Evolutionary conservation across 1,284 basidiomycete species (phyloP), one percentile per base, ranked within the genome.

Genomic region (Moniliophthora roreri): DNA sequence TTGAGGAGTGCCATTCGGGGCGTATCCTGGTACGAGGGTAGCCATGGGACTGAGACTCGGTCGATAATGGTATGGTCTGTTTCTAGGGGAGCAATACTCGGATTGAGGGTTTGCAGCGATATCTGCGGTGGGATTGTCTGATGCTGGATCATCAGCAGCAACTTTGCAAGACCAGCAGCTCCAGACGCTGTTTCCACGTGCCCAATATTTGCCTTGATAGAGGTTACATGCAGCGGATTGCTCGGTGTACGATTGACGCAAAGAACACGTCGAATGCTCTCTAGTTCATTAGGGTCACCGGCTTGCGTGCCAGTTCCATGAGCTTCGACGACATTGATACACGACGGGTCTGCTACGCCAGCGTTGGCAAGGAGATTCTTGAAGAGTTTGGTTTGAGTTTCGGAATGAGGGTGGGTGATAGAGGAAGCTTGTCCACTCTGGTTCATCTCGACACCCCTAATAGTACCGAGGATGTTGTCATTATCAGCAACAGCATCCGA

Each of bases 151-250:
- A 89, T 89, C 48, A 89, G 66, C 28, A 89, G 64, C 35, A 88
- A 69, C 59, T 89, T 89, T n/a, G 82, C 85, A 3, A 89, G 74
- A 16, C 85, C 80, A 6, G 84, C 82, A 4, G 82, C 79, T 1
- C 87, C 87, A 20, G 85, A 88, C 8, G 87, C 87, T 0, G 86
- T 84, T 62, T 88, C 87, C 3, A 85, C 69, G 61, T 89, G 87
- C 0, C 87, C 87, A 35, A 89, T 80, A 62, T 87, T 89, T 11
- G 78, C 83, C 59, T 89, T 89, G 57, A 89, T 69, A 0, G 83
- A 84, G 7, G 82, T 84, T 32, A 89, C 67, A 57, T 85, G 78
- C 20, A 89, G 76, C 10, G 79, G 78, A 54, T 84, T 81, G 48
- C 68, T 63, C 26, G 61, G 42, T 1, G 64, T 58, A 21, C 80